Evolutionary conservation across 2,329 filamentous ascomycete genomes (phyloP).

Genomic region (Talaromyces albobiverticillius): DNA sequence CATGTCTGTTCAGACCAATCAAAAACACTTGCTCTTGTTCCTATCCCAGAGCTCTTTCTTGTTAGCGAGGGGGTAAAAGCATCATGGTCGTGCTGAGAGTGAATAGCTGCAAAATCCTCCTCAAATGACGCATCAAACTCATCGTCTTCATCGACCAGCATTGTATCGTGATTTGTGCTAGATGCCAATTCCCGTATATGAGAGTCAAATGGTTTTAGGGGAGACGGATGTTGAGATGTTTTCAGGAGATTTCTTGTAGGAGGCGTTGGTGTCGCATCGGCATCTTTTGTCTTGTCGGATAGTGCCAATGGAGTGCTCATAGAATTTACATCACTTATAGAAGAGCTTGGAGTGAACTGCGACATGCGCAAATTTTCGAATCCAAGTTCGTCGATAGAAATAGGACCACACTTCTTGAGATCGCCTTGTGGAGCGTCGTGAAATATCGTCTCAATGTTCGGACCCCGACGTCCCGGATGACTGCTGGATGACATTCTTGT

Average conservation of each 20-base stretch:
- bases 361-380: conserved; percentile 44
- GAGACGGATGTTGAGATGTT: background rate
- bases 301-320: conserved; percentile 11
- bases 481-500: conserved; percentile 56
- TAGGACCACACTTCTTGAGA: conserved; percentile 39
- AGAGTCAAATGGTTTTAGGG: background rate
- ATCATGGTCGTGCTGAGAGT: background rate
- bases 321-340: conserved; percentile 22
- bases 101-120: background rate
- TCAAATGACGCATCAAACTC: conserved; percentile 11
- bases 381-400: conserved; percentile 48
- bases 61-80: conserved; percentile 21
- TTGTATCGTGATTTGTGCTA: background rate
- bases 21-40: conserved; percentile 56
- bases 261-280: conserved; percentile 11
- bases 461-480: conserved; percentile 52
- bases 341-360: conserved; percentile 22
- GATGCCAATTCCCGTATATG: background rate
- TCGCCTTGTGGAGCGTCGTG: conserved; percentile 49
- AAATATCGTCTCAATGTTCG: conserved; percentile 63
- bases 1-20: conserved; percentile 63
- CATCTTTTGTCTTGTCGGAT: conserved; percentile 10
- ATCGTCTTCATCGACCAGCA: conserved; percentile 1
- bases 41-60: conserved; percentile 24
- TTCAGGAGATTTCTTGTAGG: background rate